A percentile compares a stretch with the other conserved stretches of the same genome.
These are phyloP conservation scores for Tolypocladium endophyticum DNA, from an alignment of 2,329 filamentous ascomycete species.

Conservation along the genomic window DNA sequence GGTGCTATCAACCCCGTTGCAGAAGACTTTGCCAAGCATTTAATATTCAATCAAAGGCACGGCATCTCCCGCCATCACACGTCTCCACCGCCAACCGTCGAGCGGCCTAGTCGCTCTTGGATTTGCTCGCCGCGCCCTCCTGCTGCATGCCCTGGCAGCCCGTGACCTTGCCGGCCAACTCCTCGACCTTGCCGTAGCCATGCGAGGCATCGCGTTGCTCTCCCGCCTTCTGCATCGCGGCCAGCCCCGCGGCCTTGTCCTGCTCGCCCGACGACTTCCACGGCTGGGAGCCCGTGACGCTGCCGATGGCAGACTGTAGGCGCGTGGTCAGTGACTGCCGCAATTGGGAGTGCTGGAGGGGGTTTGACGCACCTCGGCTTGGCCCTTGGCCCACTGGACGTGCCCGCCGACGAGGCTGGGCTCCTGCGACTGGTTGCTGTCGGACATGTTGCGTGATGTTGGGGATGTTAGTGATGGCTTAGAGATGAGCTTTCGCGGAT, in stretches of 20 bases:
- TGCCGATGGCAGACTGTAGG: conserved; percentile 45
- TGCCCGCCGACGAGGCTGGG: conserved; percentile 54
- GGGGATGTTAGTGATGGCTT: not conserved
- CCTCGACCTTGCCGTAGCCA: conserved; percentile 54
- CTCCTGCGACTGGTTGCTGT: conserved; percentile 26
- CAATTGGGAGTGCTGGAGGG: not conserved
- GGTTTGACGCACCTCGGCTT: conserved; percentile 43
- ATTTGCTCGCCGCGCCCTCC: conserved; percentile 44
- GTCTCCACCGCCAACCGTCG: not conserved
- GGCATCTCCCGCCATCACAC: not conserved
- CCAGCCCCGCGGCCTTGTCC: conserved; percentile 51
- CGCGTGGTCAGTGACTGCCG: not conserved
- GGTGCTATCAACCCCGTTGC: not conserved
- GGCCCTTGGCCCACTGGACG: conserved; percentile 59
- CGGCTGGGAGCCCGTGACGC: conserved; percentile 47
- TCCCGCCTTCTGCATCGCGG: conserved; percentile 50
- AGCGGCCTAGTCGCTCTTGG: conserved; percentile 10
- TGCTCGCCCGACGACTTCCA: conserved; percentile 56
- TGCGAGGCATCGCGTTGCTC: conserved; percentile 43
- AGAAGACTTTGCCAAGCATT: not conserved
- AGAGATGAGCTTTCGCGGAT: not conserved
- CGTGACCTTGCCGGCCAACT: conserved; percentile 50
- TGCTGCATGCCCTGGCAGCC: conserved; percentile 62
- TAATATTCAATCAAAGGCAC: not conserved
- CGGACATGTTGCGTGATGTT: conserved; percentile 12